These are phyloP conservation scores for Ophiostoma sp. DNA, from an alignment of 2,329 filamentous ascomycete species.

Conservation along the genomic window DNA sequence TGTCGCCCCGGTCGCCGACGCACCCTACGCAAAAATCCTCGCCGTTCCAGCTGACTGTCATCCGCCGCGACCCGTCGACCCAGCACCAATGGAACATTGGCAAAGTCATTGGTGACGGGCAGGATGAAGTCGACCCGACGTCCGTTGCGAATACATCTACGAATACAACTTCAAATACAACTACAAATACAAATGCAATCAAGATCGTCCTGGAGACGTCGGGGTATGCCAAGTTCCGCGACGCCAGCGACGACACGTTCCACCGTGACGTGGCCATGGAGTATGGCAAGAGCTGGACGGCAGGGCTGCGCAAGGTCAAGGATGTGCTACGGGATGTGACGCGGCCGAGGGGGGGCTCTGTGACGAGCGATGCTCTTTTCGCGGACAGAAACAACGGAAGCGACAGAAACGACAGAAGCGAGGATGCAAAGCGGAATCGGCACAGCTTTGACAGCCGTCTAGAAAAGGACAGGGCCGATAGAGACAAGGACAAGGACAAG, in stretches of 20 bases:
- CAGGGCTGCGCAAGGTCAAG: conserved; percentile 48
- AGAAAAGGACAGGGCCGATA: background rate
- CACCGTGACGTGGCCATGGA: conserved; percentile 54
- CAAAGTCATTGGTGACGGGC: conserved; percentile 42
- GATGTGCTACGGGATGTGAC: conserved; percentile 35
- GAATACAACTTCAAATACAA: background rate
- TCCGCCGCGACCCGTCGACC: conserved; percentile 66
- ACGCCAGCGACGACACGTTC: conserved; percentile 34
- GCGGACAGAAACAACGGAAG: background rate
- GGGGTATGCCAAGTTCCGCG: conserved; percentile 54
- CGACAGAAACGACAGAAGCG: background rate
- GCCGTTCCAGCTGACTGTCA: conserved; percentile 57
- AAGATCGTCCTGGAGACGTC: conserved; percentile 50
- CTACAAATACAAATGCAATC: conserved; percentile 29
- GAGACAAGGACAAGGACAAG: background rate
- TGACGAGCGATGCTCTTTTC: conserved; percentile 19
- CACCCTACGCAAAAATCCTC: conserved; percentile 22
- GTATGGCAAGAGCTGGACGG: conserved; percentile 48
- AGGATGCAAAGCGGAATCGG: conserved; percentile 31
- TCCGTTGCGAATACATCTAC: conserved; percentile 23
- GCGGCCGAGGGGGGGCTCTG: conserved; percentile 16
- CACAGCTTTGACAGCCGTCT: conserved; percentile 29
- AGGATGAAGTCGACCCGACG: background rate
- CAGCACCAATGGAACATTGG: conserved; percentile 72
- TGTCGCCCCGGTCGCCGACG: conserved; percentile 32